Conservation (phyloP, 352 stramenopile species). For the Globisporangium megalacanthum region DNA sequence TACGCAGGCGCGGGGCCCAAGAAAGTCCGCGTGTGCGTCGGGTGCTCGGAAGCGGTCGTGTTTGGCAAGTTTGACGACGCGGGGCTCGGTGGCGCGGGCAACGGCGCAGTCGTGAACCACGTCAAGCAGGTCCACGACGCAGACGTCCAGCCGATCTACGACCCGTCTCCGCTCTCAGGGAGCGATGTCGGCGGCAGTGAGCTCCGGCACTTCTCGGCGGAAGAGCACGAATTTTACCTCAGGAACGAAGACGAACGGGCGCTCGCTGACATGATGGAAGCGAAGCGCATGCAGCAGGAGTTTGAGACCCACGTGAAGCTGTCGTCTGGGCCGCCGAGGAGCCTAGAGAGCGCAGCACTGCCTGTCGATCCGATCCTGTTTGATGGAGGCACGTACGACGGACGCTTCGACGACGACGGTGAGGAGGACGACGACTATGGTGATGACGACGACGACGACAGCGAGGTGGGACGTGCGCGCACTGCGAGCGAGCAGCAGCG, state of each 20-base stretch:
- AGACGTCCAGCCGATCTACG: conserved; percentile 32
- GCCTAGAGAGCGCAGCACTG: conserved; percentile 3
- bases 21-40: conserved; percentile 65
- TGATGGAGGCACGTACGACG: neutral
- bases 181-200: conserved; percentile 14
- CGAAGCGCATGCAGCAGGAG: conserved; percentile 59
- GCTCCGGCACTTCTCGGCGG: conserved; percentile 28
- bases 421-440: conserved; percentile 7
- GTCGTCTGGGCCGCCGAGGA: conserved; percentile 6
- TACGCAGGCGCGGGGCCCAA: conserved; percentile 37
- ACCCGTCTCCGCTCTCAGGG: conserved; percentile 27
- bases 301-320: conserved; percentile 48
- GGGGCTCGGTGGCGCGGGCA: no score
- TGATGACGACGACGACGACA: conserved; percentile 17
- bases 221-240: conserved; percentile 58
- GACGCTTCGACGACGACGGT: conserved; percentile 5
- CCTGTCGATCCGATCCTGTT: conserved; percentile 11
- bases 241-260: conserved; percentile 41
- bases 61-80: conserved; percentile 19
- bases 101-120: neutral
- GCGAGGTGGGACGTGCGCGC: conserved; percentile 25
- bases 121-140: conserved; percentile 14
- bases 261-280: conserved; percentile 53
- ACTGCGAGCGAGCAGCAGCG: conserved; percentile 29
- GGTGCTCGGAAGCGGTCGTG: conserved; percentile 48